phyloP scores from a whole-genome alignment of 2,329 filamentous ascomycete species.

The Pseudogymnoascus sp. region DNA sequence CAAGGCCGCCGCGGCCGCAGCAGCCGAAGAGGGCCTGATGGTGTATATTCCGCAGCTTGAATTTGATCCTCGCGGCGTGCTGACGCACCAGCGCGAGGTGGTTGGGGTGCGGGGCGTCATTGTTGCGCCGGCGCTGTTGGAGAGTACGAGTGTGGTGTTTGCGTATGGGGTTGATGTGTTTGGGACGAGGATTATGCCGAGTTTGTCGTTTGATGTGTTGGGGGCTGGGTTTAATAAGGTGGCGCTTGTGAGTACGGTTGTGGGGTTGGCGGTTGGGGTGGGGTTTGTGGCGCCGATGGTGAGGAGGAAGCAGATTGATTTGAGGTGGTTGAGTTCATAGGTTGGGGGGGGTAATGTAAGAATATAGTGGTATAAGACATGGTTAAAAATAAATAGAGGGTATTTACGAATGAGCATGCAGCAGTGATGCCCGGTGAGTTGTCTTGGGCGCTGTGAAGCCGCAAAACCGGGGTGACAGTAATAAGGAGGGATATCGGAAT shows the following conservation, averaged over 20 bases:
- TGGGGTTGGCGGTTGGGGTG: constrained; percentile 71
- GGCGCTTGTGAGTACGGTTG: constrained; percentile 74
- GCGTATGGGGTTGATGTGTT: constrained; percentile 87
- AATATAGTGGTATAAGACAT: background rate
- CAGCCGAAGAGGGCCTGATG: constrained; percentile 76
- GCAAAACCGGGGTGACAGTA: no score
- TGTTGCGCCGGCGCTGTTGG: constrained; percentile 69
- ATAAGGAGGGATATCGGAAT: background rate
- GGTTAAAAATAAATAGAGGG: constrained; percentile 8
- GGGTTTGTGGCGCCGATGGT: constrained; percentile 78
- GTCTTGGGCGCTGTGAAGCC: no score
- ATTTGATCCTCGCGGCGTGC: constrained; percentile 71
- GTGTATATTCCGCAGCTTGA: constrained; percentile 71
- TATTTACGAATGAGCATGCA: background rate
- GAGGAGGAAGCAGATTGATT: constrained; percentile 61
- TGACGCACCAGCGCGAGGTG: constrained; percentile 79
- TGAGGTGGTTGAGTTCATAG: constrained; percentile 44
- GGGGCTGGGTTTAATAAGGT: constrained; percentile 91
- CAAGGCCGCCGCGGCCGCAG: constrained; percentile 71
- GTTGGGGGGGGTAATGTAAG: background rate
- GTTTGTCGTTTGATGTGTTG: constrained; percentile 82
- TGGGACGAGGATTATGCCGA: constrained; percentile 78
- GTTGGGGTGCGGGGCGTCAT: constrained; percentile 67
- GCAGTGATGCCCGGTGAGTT: background rate
- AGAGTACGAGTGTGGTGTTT: constrained; percentile 86